Evolutionary conservation across 225 moss, liverwort and hornwort genomes (phyloP).

Genomic region (Polytrichum commune): DNA sequence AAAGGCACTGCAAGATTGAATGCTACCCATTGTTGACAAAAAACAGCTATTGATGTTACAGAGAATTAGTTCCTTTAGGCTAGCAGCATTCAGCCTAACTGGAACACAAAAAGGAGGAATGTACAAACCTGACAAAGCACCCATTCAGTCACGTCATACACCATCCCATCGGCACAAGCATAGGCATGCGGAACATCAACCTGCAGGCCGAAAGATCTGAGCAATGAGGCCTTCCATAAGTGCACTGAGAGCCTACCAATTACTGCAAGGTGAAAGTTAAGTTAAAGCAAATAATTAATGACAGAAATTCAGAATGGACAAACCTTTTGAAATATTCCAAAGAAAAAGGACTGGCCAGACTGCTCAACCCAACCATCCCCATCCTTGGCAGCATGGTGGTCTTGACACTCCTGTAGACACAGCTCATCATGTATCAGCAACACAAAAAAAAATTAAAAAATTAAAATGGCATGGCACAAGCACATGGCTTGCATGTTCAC

Average conservation of each 20-base stretch:
- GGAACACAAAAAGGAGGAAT: no score
- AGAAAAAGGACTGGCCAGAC: conserved; percentile 79
- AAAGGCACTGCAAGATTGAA: no score
- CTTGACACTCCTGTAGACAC: conserved; percentile 82
- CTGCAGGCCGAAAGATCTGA: conserved; percentile 31
- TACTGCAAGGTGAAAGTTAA: neutral
- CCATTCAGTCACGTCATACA: conserved; percentile 96
- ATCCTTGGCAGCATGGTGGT: conserved; percentile 96
- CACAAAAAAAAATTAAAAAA: no score
- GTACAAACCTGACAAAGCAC: conserved; percentile 85
- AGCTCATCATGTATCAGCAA: neutral
- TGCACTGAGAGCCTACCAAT: neutral
- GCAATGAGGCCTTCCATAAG: conserved; percentile 15
- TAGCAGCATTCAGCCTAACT: no score
- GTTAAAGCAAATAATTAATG: neutral
- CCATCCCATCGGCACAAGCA: conserved; percentile 91
- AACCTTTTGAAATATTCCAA: conserved; percentile 94
- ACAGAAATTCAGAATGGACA: neutral
- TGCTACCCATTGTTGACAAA: no score
- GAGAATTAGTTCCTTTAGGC: no score
- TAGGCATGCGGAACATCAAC: conserved; percentile 83
- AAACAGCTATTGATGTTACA: no score
- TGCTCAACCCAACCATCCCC: conserved; percentile 99
- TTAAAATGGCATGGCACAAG: neutral
- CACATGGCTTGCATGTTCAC: no score